Evolutionary conservation across 2,329 filamentous ascomycete species (phyloP).

Genomic region (Penicillium brevicompactum): DNA sequence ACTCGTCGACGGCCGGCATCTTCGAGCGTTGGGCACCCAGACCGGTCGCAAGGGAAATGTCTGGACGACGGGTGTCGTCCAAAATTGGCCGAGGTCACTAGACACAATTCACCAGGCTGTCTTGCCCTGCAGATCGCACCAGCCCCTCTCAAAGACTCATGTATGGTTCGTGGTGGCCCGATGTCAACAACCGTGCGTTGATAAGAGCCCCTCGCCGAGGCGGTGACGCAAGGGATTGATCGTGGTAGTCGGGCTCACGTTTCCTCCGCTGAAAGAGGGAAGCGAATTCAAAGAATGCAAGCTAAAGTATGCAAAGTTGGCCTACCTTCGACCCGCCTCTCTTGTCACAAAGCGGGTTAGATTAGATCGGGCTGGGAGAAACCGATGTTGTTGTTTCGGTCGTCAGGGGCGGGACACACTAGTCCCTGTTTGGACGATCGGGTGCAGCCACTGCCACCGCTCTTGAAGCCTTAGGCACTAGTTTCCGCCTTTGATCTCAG

Average conservation of each 20-base stretch:
- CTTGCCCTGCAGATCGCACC: conserved; percentile 7
- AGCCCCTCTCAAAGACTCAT: conserved; percentile 18
- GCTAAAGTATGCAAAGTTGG: conserved; percentile 5
- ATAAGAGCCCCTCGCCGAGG: conserved; percentile 37
- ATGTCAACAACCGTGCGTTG: conserved; percentile 20
- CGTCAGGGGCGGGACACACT: conserved; percentile 24
- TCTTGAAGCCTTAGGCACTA: not conserved
- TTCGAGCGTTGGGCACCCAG: conserved; percentile 29
- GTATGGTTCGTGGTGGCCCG: conserved; percentile 15
- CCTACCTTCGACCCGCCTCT: conserved; percentile 12
- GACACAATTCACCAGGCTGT: conserved; percentile 4
- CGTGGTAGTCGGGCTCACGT: conserved; percentile 18
- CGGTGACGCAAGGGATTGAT: conserved; percentile 37
- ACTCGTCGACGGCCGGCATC: conserved; percentile 42
- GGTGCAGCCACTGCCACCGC: conserved; percentile 11
- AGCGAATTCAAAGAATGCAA: conserved; percentile 3
- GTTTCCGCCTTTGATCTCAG: not conserved
- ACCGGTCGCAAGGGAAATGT: conserved; percentile 18
- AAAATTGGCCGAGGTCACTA: conserved; percentile 4
- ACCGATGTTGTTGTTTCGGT: conserved; percentile 26
- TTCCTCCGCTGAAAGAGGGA: conserved; percentile 16
- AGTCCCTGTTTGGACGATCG: conserved; percentile 6
- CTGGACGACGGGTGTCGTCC: conserved; percentile 12
- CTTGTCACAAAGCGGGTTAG: conserved; percentile 22
- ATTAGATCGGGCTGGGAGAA: conserved; percentile 24